Conservation (phyloP, 1,139 yeast species). For the Candida mesenterica region DNA sequence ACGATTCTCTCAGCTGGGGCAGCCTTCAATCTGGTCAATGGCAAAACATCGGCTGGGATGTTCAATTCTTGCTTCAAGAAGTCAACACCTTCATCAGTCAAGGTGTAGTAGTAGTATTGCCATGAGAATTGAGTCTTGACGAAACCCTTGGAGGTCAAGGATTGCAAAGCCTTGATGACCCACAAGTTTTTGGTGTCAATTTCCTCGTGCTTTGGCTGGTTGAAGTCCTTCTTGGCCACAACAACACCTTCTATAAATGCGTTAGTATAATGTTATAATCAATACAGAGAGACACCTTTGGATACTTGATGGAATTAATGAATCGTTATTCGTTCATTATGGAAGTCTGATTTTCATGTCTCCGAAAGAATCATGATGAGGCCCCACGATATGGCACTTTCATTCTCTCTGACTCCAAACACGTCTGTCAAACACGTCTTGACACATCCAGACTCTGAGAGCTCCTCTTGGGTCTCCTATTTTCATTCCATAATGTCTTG, state of each 20-base stretch:
- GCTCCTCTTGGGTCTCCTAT: no score
- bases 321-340: no score
- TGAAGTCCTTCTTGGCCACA: constrained; percentile 98
- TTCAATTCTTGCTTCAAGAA: constrained; percentile 97
- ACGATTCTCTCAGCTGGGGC: constrained; percentile 82
- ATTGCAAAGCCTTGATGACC: constrained; percentile 99
- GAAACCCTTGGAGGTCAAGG: constrained; percentile 97
- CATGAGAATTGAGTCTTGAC: constrained; percentile 99
- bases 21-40: constrained; percentile 96
- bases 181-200: constrained; percentile 96
- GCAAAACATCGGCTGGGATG: constrained; percentile 98
- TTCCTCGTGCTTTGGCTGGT: constrained; percentile 97
- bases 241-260: constrained; percentile 85
- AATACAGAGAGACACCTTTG: no score
- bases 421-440: no score
- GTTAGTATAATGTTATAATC: background rate
- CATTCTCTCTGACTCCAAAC: no score
- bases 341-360: no score
- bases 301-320: no score
- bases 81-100: constrained; percentile 99
- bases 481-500: no score
- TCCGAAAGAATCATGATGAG: no score
- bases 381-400: no score
- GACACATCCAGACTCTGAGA: no score
- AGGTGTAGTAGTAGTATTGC: constrained; percentile 99